Evolutionary conservation across 768 basidiomycete species (phyloP).

Genomic region (Hirschioporus abietinus): DNA sequence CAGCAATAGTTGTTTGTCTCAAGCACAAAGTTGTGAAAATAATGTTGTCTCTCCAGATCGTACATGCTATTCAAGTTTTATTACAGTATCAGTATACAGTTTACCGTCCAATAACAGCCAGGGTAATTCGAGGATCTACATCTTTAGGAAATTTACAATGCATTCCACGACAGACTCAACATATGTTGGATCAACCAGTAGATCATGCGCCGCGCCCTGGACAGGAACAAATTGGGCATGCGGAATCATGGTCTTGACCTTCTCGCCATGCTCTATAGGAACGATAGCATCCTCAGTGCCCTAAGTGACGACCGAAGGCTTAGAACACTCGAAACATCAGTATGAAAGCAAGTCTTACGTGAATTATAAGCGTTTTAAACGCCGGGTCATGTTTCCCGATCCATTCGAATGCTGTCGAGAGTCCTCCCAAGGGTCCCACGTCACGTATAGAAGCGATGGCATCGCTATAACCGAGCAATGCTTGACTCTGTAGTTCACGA

Average conservation of each 20-base stretch:
- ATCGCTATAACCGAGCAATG: conserved; percentile 13
- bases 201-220: conserved; percentile 18
- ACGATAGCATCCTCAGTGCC: conserved; percentile 18
- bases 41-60: neutral
- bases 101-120: neutral
- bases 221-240: conserved; percentile 15
- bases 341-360: conserved; percentile 4
- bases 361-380: conserved; percentile 14
- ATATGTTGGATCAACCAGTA: conserved; percentile 10
- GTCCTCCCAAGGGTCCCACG: conserved; percentile 21
- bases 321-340: neutral
- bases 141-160: conserved; percentile 7
- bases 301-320: conserved; percentile 5
- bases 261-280: conserved; percentile 6
- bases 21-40: no score
- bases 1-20: neutral
- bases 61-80: neutral
- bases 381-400: conserved; percentile 10
- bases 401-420: conserved; percentile 19
- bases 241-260: conserved; percentile 15
- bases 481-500: neutral
- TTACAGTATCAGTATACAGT: neutral
- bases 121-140: neutral
- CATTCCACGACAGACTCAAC: conserved; percentile 3
- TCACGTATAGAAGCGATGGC: conserved; percentile 16